phyloP scores from a whole-genome alignment of 345 rosid genomes.

The Limnanthes douglasii region DNA sequence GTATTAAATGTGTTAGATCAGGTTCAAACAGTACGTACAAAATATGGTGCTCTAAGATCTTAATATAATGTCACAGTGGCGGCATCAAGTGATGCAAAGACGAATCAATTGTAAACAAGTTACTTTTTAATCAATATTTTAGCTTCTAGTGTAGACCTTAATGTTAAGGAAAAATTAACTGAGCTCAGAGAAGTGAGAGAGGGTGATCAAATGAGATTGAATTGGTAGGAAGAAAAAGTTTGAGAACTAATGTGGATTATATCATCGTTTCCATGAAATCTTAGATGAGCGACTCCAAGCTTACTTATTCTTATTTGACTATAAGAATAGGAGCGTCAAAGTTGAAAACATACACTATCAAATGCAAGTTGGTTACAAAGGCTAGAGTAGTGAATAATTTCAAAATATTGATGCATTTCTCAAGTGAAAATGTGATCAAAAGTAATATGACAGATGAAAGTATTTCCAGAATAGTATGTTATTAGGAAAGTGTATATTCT shows the following conservation, averaged over 20 bases:
- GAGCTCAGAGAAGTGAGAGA: conserved; percentile 96
- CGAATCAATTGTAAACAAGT: conserved; percentile 71
- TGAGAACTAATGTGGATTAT: conserved; percentile 71
- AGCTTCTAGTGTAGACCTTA: conserved; percentile 69
- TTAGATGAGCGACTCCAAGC: conserved; percentile 58
- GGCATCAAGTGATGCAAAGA: conserved; percentile 75
- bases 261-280: conserved; percentile 85
- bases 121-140: conserved; percentile 91
- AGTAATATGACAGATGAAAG: conserved; percentile 8
- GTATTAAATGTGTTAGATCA: conserved; percentile 91
- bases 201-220: conserved; percentile 81
- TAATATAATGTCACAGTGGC: conserved; percentile 99
- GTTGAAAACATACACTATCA: conserved; percentile 44
- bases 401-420: background rate
- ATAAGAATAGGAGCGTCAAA: conserved; percentile 42
- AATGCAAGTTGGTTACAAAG: conserved; percentile 64
- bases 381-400: background rate
- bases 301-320: conserved; percentile 30
- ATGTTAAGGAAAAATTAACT: conserved; percentile 74
- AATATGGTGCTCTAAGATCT: conserved; percentile 95
- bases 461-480: conserved; percentile 39
- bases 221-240: conserved; percentile 85
- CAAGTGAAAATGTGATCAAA: conserved; percentile 1
- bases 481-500: conserved; percentile 23
- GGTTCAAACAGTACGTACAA: conserved; percentile 89